phyloP scores from a whole-genome alignment of 352 stramenopile genomes.

The Thalassiosira livingstoniorum region DNA sequence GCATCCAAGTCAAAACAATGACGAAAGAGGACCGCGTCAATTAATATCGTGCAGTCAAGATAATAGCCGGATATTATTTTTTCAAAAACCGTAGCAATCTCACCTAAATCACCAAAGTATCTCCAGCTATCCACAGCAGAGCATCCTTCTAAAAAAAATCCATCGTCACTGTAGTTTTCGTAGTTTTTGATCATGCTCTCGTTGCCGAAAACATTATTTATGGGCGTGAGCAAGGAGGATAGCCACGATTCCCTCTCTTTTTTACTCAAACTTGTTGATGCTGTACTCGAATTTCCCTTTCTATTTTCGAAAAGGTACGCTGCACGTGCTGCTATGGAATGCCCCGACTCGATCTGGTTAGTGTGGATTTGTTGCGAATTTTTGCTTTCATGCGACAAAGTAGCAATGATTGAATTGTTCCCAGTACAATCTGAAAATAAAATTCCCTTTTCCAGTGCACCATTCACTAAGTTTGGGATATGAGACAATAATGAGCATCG shows the following conservation, averaged over 20 bases:
- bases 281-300: not conserved
- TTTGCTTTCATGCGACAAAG: constrained; percentile 10
- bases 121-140: constrained; percentile 29
- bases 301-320: constrained; percentile 33
- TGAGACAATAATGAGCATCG: constrained; percentile 33
- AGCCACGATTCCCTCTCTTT: constrained; percentile 28
- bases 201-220: constrained; percentile 28
- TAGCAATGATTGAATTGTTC: constrained; percentile 28
- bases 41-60: too few species aligned
- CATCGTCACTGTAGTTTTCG: not conserved
- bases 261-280: not conserved
- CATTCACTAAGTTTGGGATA: constrained; percentile 26
- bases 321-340: constrained; percentile 15
- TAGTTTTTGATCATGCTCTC: not conserved
- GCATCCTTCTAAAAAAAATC: too few species aligned
- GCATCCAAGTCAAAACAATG: not conserved
- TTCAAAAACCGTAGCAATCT: constrained; percentile 1
- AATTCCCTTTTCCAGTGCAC: constrained; percentile 30
- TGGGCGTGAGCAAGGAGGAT: constrained; percentile 26
- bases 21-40: not conserved
- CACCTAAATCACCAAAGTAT: constrained; percentile 51
- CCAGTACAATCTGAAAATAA: not conserved
- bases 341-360: not conserved
- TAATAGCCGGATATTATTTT: too few species aligned
- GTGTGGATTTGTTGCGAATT: not conserved